A percentile compares a stretch with the other conserved stretches of the same genome.
These are phyloP conservation scores for Xylaria palmicola DNA, from an alignment of 495 filamentous ascomycete species.

Conservation along the genomic window DNA sequence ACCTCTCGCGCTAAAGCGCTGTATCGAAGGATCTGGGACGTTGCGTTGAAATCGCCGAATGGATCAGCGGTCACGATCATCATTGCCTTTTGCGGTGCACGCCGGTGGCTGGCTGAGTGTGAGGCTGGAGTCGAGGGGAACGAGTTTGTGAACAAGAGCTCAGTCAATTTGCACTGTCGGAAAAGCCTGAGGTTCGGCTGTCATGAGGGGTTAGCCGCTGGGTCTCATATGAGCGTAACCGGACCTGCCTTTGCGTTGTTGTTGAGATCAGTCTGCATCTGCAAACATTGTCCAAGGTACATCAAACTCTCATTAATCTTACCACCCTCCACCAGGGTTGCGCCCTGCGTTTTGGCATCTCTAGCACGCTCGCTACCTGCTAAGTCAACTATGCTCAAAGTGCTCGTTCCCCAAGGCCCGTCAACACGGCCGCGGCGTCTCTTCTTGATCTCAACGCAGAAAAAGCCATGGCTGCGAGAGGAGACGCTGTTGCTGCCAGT, in stretches of 20 bases:
- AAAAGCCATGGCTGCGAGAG: slow-evolving; percentile 92
- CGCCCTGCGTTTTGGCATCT: slow-evolving; percentile 89
- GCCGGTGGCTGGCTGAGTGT: slow-evolving; percentile 39
- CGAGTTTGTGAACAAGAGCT: slow-evolving; percentile 92
- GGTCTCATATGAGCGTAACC: neutral
- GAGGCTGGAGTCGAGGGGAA: slow-evolving; percentile 67
- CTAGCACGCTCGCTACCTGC: slow-evolving; percentile 92
- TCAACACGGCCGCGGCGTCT: slow-evolving; percentile 56
- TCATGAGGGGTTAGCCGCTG: slow-evolving; percentile 20
- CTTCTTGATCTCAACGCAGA: slow-evolving; percentile 93
- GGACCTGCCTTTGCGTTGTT: slow-evolving; percentile 69
- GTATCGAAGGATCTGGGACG: slow-evolving; percentile 92
- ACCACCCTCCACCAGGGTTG: slow-evolving; percentile 89
- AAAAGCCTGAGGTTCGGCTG: slow-evolving; percentile 81
- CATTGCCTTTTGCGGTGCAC: slow-evolving; percentile 76
- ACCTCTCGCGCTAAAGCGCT: slow-evolving; percentile 91
- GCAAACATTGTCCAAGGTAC: slow-evolving; percentile 96
- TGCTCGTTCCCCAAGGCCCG: slow-evolving; percentile 72
- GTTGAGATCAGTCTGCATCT: slow-evolving; percentile 84
- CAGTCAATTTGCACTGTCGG: slow-evolving; percentile 95
- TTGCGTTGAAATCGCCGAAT: slow-evolving; percentile 91
- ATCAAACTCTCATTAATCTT: slow-evolving; percentile 98
- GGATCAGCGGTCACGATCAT: slow-evolving; percentile 99
- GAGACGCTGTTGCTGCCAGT: slow-evolving; percentile 88
- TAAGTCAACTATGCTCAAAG: slow-evolving; percentile 87